Percentiles rank a stretch among this genome's conserved stretches.
Conservation (phyloP, 163 green algal species). For the Smithsoniella earleae region DNA sequence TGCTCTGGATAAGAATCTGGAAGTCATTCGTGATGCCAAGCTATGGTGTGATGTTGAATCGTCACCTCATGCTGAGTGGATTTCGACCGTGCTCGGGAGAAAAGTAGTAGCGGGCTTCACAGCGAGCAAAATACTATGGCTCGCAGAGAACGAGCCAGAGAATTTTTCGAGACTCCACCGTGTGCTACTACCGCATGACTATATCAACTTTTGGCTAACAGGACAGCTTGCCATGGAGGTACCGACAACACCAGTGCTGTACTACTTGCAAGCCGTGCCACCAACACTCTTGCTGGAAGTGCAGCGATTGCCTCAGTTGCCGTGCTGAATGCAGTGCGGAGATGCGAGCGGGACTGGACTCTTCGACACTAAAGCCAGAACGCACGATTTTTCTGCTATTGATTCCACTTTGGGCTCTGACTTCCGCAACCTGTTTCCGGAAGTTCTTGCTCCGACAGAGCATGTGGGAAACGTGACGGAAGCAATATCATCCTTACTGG, state of each 20-base stretch:
- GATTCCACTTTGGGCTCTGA: too few species aligned
- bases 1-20: constrained; percentile 47
- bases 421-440: constrained; percentile 46
- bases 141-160: constrained; percentile 70
- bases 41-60: constrained; percentile 81
- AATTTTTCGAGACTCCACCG: constrained; percentile 43
- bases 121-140: constrained; percentile 76
- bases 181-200: constrained; percentile 67
- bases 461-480: constrained; percentile 37
- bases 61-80: constrained; percentile 56
- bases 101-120: constrained; percentile 71
- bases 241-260: neutral
- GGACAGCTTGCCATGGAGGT: constrained; percentile 57
- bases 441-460: constrained; percentile 51
- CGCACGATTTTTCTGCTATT: constrained; percentile 46
- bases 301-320: too few species aligned
- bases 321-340: constrained; percentile 40
- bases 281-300: too few species aligned
- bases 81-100: constrained; percentile 49
- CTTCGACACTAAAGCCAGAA: constrained; percentile 46
- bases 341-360: constrained; percentile 75
- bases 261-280: too few species aligned
- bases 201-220: constrained; percentile 76
- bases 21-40: constrained; percentile 67
- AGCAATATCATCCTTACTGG: constrained; percentile 46